Evolutionary conservation across 164 flowering plant genomes (phyloP), one percentile per base, ranked within the genome.

Genomic region (Annona squamosa): DNA sequence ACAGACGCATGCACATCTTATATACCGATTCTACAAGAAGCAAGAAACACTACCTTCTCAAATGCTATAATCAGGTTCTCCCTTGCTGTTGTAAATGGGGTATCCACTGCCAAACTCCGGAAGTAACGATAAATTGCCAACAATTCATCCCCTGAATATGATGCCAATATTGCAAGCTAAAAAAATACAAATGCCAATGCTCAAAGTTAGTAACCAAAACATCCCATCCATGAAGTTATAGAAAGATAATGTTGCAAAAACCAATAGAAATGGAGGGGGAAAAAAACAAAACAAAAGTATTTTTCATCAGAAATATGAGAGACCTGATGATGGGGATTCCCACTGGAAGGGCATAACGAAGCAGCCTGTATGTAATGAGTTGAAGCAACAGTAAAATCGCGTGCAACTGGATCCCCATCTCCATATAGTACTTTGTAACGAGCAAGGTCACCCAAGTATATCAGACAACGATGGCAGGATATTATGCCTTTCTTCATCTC

Each of bases 311-410:
- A 37, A 63, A 42, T 43, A 18, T 75, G 62, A 57, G 61, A 70
- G 75, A 91, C 98, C 98, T 95, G 99, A 83, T 95, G 98, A 82
- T 95, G 97, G 1, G 99, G 98, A 69, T 95, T 93, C 69, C 99
- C 99, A 85, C 88, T 90, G 64, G 97, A 85, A 66, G 96, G 97
- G 86, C 85, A 88, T 45, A 91, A 80, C 7, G 93, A 86, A 71
- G 96, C 86, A 76, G 99, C 98, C 77, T 95, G 94, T 84, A 86
- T 75, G 48, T 95, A 95, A 84, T 91, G 93, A 80, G 96, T 88
- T 66, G 93, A 95, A 65, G 99, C 94, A 73, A 94, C 96, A 5
- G 89, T 83, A 83, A 84, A 90, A 77, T 95, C 98, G 17, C 93
- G 87, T 61, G 78, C 72, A 77, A 82, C 90, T 62, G 96, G 85